phyloP scores from a whole-genome alignment of 345 rosid species.

The Laguncularia racemosa region DNA sequence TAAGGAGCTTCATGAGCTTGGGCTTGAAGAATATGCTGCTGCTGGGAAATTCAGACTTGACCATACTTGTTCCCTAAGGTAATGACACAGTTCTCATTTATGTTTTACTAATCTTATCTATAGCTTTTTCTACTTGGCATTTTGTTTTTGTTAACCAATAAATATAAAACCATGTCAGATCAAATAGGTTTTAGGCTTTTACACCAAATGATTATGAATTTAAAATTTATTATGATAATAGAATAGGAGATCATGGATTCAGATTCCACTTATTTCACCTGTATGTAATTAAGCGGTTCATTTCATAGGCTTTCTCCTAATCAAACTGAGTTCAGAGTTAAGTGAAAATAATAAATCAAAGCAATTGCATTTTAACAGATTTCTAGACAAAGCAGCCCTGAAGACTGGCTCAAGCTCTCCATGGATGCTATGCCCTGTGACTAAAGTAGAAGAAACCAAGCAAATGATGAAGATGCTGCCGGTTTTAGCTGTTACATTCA shows the following conservation, averaged over 20 bases:
- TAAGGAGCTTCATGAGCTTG: constrained; percentile 38
- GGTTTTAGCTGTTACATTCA: constrained; percentile 25
- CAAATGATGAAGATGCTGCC: constrained; percentile 65
- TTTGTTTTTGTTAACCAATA: not conserved
- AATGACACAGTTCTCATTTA: not conserved
- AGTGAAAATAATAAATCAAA: too few species aligned
- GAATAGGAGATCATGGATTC: too few species aligned
- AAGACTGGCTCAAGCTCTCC: constrained; percentile 26
- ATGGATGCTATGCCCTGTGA: constrained; percentile 49
- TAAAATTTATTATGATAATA: too few species aligned
- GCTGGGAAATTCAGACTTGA: constrained; percentile 28
- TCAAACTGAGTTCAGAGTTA: too few species aligned
- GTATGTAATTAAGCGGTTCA: too few species aligned
- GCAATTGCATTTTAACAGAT: constrained; percentile 19
- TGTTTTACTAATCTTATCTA: not conserved
- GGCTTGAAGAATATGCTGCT: constrained; percentile 23
- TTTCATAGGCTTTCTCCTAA: too few species aligned
- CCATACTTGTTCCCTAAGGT: constrained; percentile 43
- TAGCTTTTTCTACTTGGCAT: too few species aligned
- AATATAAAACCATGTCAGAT: not conserved
- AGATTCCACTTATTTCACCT: too few species aligned
- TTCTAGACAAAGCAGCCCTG: constrained; percentile 57
- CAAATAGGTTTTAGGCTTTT: not conserved
- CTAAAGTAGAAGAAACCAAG: constrained; percentile 67
- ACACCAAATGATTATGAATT: too few species aligned